phyloP scores from a whole-genome alignment of 257 asterid species.

The Plectranthus barbatus region DNA sequence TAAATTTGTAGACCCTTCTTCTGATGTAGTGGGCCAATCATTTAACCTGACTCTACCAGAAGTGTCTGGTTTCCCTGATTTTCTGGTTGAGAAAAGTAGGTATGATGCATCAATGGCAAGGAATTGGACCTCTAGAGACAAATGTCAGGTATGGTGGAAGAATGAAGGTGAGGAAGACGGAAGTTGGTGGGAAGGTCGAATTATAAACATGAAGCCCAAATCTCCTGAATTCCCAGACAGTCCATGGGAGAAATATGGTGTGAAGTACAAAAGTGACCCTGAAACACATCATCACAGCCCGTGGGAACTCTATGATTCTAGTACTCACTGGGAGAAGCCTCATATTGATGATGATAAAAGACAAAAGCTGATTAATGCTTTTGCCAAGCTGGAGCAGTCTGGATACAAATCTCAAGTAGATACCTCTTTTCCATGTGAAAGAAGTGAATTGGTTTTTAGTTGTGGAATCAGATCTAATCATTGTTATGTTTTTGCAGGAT shows the following conservation, averaged over 20 bases:
- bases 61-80: slow-evolving; percentile 80
- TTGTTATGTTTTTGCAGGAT: slow-evolving; percentile 54
- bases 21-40: slow-evolving; percentile 52
- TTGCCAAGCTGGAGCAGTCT: slow-evolving; percentile 59
- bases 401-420: slow-evolving; percentile 57
- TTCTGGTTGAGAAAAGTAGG: slow-evolving; percentile 84
- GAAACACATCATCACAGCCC: slow-evolving; percentile 88
- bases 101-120: slow-evolving; percentile 67
- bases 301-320: slow-evolving; percentile 82
- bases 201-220: slow-evolving; percentile 56
- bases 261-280: slow-evolving; percentile 76
- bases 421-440: not conserved
- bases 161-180: slow-evolving; percentile 78
- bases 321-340: slow-evolving; percentile 59
- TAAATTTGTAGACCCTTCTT: slow-evolving; percentile 60
- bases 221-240: slow-evolving; percentile 77
- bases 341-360: slow-evolving; percentile 54
- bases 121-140: slow-evolving; percentile 80
- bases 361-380: slow-evolving; percentile 40
- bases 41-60: slow-evolving; percentile 81
- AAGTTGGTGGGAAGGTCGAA: slow-evolving; percentile 93
- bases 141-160: slow-evolving; percentile 95
- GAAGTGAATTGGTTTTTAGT: not conserved
- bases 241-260: slow-evolving; percentile 90
- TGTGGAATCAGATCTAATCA: slow-evolving; percentile 3